Percentiles rank a stretch among this genome's conserved stretches.
These are phyloP conservation scores for Glaciozyma martinii DNA, from an alignment of 768 basidiomycete genomes.

Conservation along the genomic window DNA sequence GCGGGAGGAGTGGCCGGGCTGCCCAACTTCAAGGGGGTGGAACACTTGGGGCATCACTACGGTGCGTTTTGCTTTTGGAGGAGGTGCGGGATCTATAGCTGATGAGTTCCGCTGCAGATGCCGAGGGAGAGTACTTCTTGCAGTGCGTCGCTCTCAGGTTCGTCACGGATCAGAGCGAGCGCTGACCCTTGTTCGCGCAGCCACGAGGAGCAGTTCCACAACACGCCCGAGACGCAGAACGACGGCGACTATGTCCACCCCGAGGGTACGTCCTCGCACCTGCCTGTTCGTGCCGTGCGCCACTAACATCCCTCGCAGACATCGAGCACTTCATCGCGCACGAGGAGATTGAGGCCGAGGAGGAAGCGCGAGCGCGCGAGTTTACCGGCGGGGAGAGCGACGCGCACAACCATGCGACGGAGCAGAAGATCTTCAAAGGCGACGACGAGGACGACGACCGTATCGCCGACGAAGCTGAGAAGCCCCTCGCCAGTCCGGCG, in stretches of 20 bases:
- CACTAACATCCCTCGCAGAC: slow-evolving; percentile 28
- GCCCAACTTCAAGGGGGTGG: slow-evolving; percentile 72
- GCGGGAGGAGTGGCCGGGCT: slow-evolving; percentile 63
- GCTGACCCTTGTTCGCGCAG: slow-evolving; percentile 37
- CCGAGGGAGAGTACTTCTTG: slow-evolving; percentile 65
- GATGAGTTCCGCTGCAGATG: slow-evolving; percentile 16
- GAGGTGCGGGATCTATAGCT: slow-evolving; percentile 39
- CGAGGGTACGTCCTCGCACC: slow-evolving; percentile 54
- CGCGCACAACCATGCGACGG: slow-evolving; percentile 21
- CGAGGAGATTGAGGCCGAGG: slow-evolving; percentile 69
- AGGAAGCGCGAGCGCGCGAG: slow-evolving; percentile 76
- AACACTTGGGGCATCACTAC: slow-evolving; percentile 88
- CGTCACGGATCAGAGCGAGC: too few relatives aligned
- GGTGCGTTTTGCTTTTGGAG: slow-evolving; percentile 46
- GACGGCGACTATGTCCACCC: slow-evolving; percentile 90
- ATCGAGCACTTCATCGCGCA: slow-evolving; percentile 84
- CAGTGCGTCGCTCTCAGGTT: slow-evolving; percentile 11
- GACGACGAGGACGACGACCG: slow-evolving; percentile 7
- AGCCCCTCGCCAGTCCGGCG: slow-evolving; percentile 3
- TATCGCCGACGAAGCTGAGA: not conserved
- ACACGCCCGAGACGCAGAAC: slow-evolving; percentile 93
- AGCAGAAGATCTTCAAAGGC: slow-evolving; percentile 24
- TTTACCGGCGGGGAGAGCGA: slow-evolving; percentile 22
- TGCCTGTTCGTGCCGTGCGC: not conserved
- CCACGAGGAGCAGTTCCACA: slow-evolving; percentile 94